A percentile compares a stretch with the other conserved stretches of the same genome.
These are phyloP conservation scores for Scedosporium aurantiacum DNA, from an alignment of 2,329 filamentous ascomycete species.

Conservation along the genomic window DNA sequence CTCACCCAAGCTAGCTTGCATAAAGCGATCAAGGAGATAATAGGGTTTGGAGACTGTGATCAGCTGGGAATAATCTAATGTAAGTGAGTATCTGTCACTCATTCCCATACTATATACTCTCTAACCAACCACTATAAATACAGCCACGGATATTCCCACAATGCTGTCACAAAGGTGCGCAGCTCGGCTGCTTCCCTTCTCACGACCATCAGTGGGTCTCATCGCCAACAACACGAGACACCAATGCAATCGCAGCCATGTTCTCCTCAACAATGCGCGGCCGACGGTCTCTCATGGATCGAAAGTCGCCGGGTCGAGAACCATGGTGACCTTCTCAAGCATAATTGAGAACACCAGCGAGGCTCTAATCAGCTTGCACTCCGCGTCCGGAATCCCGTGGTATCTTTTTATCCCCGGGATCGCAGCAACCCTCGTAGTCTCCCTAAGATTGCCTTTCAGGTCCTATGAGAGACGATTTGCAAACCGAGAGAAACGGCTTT, in stretches of 20 bases:
- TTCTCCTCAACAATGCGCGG: not conserved
- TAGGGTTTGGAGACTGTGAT: too few relatives aligned
- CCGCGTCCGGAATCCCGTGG: constrained; percentile 36
- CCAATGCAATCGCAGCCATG: not conserved
- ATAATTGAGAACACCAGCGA: constrained; percentile 28
- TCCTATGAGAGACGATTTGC: constrained; percentile 25
- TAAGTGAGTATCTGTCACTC: not conserved
- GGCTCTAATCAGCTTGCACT: constrained; percentile 32
- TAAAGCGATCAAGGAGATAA: too few relatives aligned
- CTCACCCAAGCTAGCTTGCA: too few relatives aligned
- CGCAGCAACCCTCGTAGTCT: constrained; percentile 32
- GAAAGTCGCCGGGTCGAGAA: not conserved
- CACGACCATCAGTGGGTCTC: not conserved
- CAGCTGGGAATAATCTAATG: not conserved
- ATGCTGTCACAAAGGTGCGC: constrained; percentile 2
- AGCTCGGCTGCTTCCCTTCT: not conserved
- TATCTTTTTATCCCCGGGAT: constrained; percentile 42
- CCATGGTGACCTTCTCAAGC: not conserved
- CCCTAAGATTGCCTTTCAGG: constrained; percentile 35
- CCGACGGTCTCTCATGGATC: not conserved
- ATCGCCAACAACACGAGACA: not conserved
- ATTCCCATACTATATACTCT: not conserved
- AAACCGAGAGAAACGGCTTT: constrained; percentile 13
- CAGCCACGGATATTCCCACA: not conserved
- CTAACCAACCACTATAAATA: not conserved